Percentiles rank a stretch among this genome's conserved stretches.
Conservation (phyloP, 208 protist species). For the Acanthamoeba royreba region DNA sequence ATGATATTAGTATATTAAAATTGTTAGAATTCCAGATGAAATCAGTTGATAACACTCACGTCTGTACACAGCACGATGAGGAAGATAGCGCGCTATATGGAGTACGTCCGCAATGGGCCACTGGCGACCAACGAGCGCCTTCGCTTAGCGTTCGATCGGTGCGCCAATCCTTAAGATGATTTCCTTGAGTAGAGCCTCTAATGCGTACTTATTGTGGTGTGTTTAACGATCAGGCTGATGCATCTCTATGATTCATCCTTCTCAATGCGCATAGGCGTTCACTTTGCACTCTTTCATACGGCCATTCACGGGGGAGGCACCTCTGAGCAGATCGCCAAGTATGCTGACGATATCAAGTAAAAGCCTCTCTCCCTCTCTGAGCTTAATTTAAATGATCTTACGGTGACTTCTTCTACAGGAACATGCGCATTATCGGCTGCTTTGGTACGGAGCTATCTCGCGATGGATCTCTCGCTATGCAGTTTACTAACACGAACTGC, state of each 20-base stretch:
- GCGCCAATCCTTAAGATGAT: not conserved
- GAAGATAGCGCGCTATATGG: conserved; percentile 5
- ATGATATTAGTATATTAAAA: not conserved
- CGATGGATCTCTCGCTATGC: not conserved
- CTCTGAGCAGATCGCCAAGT: not conserved
- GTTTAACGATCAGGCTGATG: not conserved
- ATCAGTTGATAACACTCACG: not conserved
- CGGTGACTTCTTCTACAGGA: not conserved
- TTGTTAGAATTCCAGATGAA: not conserved
- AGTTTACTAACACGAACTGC: not conserved
- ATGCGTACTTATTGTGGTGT: not conserved
- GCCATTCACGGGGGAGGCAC: conserved; percentile 8
- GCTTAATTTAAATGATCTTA: not conserved
- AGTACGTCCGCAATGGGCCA: not conserved
- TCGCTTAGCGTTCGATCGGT: not conserved
- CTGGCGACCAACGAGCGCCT: not conserved
- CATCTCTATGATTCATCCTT: conserved; percentile 18
- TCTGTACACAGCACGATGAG: not conserved
- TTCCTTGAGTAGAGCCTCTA: no score
- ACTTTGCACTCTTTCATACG: not conserved
- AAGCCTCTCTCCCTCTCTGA: not conserved
- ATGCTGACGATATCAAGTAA: conserved; percentile 29
- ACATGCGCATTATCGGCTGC: conserved; percentile 28
- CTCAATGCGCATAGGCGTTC: conserved; percentile 35
- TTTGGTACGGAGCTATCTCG: not conserved